phyloP scores from a whole-genome alignment of 306 rosid genomes.

The Castanea sativa region DNA sequence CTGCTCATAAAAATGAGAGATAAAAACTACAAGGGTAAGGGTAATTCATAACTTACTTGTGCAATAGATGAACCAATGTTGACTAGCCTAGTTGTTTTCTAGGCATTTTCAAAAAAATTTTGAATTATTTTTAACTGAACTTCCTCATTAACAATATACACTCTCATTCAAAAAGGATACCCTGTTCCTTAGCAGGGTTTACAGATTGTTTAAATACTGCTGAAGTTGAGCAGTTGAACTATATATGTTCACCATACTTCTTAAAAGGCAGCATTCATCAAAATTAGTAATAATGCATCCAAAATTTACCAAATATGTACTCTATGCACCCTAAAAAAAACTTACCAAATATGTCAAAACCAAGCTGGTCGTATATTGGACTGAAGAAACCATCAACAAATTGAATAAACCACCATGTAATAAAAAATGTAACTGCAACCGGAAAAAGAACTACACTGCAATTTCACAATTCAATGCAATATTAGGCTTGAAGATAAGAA shows the following conservation, averaged over 20 bases:
- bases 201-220: neutral
- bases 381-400: conserved; percentile 94
- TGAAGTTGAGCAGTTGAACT: neutral
- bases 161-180: neutral
- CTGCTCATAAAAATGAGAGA: neutral
- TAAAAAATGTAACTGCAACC: conserved; percentile 81
- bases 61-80: conserved; percentile 2
- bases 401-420: conserved; percentile 95
- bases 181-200: neutral
- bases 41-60: neutral
- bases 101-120: neutral
- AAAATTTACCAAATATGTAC: conserved; percentile 70
- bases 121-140: neutral
- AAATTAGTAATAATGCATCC: neutral
- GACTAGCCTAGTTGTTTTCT: neutral
- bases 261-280: neutral
- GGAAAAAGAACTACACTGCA: conserved; percentile 95
- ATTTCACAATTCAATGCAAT: conserved; percentile 27
- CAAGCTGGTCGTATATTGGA: conserved; percentile 78
- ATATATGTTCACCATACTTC: neutral
- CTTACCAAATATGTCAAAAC: conserved; percentile 87
- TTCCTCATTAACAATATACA: neutral
- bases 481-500: conserved; percentile 12
- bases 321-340: no score
- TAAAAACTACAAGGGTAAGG: neutral